Percentiles rank a stretch among this genome's conserved stretches.
phyloP scores from a whole-genome alignment of 805 yeast genomes.

The Kodamaea nitidulidarum region DNA sequence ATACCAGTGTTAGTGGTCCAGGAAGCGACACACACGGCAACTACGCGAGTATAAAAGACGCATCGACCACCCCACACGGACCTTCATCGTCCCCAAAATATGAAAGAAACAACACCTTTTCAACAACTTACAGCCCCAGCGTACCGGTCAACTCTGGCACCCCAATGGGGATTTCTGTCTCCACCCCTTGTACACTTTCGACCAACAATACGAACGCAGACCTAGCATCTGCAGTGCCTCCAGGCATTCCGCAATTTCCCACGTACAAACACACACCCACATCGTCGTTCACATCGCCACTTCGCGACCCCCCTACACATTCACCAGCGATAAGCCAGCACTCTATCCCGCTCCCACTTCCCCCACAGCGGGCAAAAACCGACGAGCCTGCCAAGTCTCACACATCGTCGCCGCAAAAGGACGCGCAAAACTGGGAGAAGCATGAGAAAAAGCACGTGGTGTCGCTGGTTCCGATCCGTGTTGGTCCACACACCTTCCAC shows the following conservation, averaged over 20 bases:
- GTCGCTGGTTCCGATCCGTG: constrained; percentile 18
- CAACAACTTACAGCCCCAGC: too few species aligned
- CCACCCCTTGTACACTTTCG: too few species aligned
- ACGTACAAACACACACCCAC: neutral
- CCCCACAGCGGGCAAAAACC: neutral
- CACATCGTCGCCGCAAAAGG: neutral
- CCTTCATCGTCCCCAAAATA: too few species aligned
- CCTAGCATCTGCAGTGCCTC: neutral
- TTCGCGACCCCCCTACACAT: neutral
- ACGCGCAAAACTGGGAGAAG: neutral
- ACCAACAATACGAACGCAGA: too few species aligned
- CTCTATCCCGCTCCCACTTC: neutral
- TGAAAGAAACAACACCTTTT: too few species aligned
- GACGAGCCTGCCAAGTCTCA: too few species aligned
- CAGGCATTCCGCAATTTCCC: neutral
- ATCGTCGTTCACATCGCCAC: neutral
- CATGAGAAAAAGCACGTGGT: neutral
- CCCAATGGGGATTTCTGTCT: too few species aligned
- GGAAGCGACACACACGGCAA: too few species aligned
- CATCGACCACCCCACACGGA: too few species aligned
- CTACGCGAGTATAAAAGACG: too few species aligned
- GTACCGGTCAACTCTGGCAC: too few species aligned
- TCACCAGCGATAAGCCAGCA: neutral
- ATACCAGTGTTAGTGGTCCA: neutral
- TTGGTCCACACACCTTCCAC: constrained; percentile 35